Evolutionary conservation across 2,329 filamentous ascomycete species (phyloP).

Genomic region (Fusarium lyarnte): DNA sequence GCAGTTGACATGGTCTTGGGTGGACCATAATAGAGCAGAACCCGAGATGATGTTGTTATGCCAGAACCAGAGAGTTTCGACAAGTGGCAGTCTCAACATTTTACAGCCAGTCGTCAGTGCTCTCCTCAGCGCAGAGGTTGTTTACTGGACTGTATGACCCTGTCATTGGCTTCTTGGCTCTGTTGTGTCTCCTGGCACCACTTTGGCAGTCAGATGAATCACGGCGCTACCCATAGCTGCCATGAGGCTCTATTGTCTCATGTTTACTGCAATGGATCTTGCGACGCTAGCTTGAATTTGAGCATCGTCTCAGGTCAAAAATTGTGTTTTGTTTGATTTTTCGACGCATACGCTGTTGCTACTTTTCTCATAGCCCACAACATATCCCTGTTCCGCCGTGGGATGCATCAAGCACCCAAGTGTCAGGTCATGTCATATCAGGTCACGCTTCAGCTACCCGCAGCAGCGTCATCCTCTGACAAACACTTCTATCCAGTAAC

Average conservation of each 20-base stretch:
- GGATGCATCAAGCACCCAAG: conserved; percentile 34
- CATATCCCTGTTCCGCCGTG: conserved; percentile 7
- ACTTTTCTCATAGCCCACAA: background rate
- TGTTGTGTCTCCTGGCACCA: conserved; percentile 3
- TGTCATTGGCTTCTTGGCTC: conserved; percentile 13
- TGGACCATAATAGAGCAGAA: conserved; percentile 39
- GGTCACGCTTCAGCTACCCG: conserved; percentile 40
- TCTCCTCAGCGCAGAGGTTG: conserved; percentile 5
- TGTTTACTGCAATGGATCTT: conserved; percentile 1
- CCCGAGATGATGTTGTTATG: conserved; percentile 36
- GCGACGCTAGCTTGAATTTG: background rate
- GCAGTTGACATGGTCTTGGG: conserved; percentile 26
- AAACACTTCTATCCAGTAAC: conserved; percentile 33
- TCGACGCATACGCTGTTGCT: conserved; percentile 3
- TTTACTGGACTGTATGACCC: conserved; percentile 2
- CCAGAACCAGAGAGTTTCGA: conserved; percentile 34
- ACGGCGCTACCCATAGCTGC: conserved; percentile 2
- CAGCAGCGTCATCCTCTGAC: conserved; percentile 35
- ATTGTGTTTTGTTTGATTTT: conserved; percentile 15
- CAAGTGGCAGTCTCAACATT: conserved; percentile 22
- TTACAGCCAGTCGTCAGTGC: conserved; percentile 8
- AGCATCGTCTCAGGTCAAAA: background rate
- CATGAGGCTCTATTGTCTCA: conserved; percentile 30
- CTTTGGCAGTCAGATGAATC: background rate
- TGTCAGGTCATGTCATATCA: conserved; percentile 45